Conservation (phyloP, 176 grass and related monocot species). For the Dactylis glomerata region DNA sequence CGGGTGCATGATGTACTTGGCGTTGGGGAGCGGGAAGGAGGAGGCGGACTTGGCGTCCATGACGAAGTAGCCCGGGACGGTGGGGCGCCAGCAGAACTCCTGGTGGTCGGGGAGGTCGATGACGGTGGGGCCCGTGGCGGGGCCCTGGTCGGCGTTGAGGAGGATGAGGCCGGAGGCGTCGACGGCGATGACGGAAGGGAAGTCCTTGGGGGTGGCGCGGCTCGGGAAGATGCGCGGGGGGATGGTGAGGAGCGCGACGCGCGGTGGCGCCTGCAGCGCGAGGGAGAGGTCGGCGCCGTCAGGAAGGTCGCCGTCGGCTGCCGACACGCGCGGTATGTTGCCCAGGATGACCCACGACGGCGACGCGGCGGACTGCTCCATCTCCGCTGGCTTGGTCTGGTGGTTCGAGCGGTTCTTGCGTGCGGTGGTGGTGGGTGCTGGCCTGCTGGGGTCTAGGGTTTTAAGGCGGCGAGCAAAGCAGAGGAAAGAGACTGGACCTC, state of each 20-base stretch:
- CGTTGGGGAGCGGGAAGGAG: neutral
- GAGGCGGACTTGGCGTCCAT: conserved; percentile 8
- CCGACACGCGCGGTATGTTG: neutral
- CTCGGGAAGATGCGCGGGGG: neutral
- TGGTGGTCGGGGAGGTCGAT: neutral
- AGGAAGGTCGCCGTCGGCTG: neutral
- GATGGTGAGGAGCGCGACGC: conserved; percentile 7
- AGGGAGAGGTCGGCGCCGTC: conserved; percentile 7
- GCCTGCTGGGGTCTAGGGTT: no score
- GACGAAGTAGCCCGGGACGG: conserved; percentile 16
- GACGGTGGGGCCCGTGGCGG: neutral
- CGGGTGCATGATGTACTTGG: neutral
- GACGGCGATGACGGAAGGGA: conserved; percentile 5
- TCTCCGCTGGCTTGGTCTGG: neutral
- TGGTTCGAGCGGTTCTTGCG: no score
- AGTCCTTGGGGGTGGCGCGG: neutral
- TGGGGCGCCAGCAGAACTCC: neutral
- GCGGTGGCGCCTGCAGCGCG: neutral
- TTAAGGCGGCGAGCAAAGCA: no score
- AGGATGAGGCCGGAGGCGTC: conserved; percentile 23
- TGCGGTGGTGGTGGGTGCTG: neutral
- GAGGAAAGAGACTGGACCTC: no score
- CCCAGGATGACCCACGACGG: conserved; percentile 18
- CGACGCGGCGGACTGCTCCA: conserved; percentile 3
- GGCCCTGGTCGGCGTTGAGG: neutral